phyloP scores from a whole-genome alignment of 495 filamentous ascomycete genomes.

The Aspergillus leporis region DNA sequence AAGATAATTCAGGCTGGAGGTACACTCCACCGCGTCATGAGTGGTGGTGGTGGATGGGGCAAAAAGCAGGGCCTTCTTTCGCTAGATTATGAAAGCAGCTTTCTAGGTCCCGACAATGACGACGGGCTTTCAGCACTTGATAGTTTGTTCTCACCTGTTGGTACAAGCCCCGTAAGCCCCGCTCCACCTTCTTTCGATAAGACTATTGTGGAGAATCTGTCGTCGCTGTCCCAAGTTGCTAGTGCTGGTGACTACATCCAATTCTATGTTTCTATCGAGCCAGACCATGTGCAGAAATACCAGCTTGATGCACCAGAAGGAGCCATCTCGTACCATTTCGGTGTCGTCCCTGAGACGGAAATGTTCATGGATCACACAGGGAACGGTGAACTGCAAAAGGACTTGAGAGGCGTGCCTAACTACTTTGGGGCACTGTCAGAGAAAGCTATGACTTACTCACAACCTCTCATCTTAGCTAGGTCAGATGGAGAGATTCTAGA shows the following conservation, averaged over 20 bases:
- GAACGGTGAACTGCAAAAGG: conserved; percentile 17
- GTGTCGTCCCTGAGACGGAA: conserved; percentile 33
- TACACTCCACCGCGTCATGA: conserved; percentile 68
- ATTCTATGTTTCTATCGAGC: conserved; percentile 46
- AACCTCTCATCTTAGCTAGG: conserved; percentile 19
- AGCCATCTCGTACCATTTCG: conserved; percentile 32
- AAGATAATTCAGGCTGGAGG: conserved; percentile 42
- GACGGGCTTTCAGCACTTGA: conserved; percentile 20
- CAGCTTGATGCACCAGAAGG: conserved; percentile 6
- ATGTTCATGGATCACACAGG: conserved; percentile 8
- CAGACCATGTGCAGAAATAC: conserved; percentile 8
- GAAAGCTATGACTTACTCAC: conserved; percentile 47
- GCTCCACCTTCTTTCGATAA: conserved; percentile 25
- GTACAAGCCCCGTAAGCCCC: conserved; percentile 14
- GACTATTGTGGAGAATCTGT: conserved; percentile 33
- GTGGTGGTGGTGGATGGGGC: conserved; percentile 91
- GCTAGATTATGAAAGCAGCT: conserved; percentile 67
- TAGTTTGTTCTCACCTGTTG: conserved; percentile 23
- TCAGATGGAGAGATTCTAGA: conserved; percentile 13
- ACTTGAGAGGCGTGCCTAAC: conserved; percentile 29
- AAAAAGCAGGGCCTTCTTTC: conserved; percentile 80
- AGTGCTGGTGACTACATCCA: conserved; percentile 48
- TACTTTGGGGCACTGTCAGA: conserved; percentile 53
- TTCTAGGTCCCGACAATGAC: conserved; percentile 19
- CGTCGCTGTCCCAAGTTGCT: conserved; percentile 46